Base-by-base conservation (phyloP, 257 asterid species). In the Hygrophila difformis region DNA sequence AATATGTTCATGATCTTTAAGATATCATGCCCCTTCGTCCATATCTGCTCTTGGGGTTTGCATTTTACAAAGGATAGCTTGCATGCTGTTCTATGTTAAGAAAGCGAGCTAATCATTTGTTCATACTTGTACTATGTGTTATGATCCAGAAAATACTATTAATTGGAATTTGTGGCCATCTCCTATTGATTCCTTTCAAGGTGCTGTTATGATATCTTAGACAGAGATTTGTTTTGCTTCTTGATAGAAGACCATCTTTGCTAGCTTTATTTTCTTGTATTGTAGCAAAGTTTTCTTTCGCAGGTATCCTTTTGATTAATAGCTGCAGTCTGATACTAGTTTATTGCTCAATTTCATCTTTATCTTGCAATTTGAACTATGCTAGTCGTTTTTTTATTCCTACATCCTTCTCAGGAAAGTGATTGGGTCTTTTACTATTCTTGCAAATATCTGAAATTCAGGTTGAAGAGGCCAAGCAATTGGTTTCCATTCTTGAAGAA, bases 401-500 rank as follows among this genome's bases (percentile, higher is more conserved):
- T 33, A 36, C 37, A 42, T 8, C 21, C 19, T 26, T 18, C 40
- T 44, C 6, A 37, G 12, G 53, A 39, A 19, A 65, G 22, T 23
- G 43, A 37, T 53, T 12, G 23, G 47, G 49, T 45, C 48, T 57
- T 45, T 56, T 16, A 8, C 36, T 47, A 7, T 10, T 52, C 31
- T 31, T 50, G 39, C 57, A 24, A 39, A 43, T 31, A 22, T 61
- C 49, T 57, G 51, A 47, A 29, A 55, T 64, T 50, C 74, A 91
- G 99, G 87, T 81, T 9, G 76, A 70, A 11, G 93, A 80, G 58
- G 63, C 79, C 49, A 80, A 78, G 55, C 75, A 63, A 11, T 64
- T 76, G 65, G 77, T 74, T 66, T 50, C 88, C 50, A 56, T 82
- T 43, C 94, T 91, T 50, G 93, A 83, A 68, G 86, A 78, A 20